Base-by-base conservation (phyloP, 345 rosid genomes). In the Tarenaya hassleriana region DNA sequence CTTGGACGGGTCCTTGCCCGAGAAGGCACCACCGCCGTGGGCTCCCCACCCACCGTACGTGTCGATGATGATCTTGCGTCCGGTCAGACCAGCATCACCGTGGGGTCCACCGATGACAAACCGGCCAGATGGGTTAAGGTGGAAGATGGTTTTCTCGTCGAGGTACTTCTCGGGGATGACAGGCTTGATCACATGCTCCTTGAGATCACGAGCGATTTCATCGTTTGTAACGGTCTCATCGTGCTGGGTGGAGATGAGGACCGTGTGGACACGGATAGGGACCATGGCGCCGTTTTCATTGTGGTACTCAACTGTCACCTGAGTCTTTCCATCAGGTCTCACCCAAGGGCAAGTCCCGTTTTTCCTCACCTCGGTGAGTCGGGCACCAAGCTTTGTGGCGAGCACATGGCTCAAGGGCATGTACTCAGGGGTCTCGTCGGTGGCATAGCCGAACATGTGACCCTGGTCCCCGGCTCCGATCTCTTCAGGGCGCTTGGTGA, bases 121-220 rank as follows among this genome's bases (percentile, higher is more conserved):
- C n/a, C n/a, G n/a, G n/a, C n/a, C n/a, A n/a, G n/a, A n/a, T n/a
- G n/a, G n/a, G n/a, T n/a, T n/a, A n/a, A n/a, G n/a, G n/a, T n/a
- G n/a, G n/a, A n/a, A n/a, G n/a, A n/a, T n/a, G n/a, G n/a, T n/a
- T n/a, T n/a, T n/a, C n/a, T n/a, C n/a, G n/a, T n/a, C n/a, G n/a
- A n/a, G n/a, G n/a, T n/a, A n/a, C n/a, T n/a, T n/a, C n/a, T n/a
- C n/a, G n/a, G n/a, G n/a, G n/a, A n/a, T n/a, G n/a, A n/a, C n/a
- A n/a, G n/a, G n/a, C n/a, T n/a, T n/a, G n/a, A n/a, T n/a, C 46
- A 82, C 88, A 49, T 76, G 95, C 78, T 86, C 85, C 62, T 85
- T 85, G 42, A 82, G 83, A 64, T 82, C 90, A 53, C 87, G 78
- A 0, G 90, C 84, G 50, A 80, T 86, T 56, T 80, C 88, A 38